Base-by-base conservation (phyloP, 768 basidiomycete genomes). In the Suillus subalutaceus region DNA sequence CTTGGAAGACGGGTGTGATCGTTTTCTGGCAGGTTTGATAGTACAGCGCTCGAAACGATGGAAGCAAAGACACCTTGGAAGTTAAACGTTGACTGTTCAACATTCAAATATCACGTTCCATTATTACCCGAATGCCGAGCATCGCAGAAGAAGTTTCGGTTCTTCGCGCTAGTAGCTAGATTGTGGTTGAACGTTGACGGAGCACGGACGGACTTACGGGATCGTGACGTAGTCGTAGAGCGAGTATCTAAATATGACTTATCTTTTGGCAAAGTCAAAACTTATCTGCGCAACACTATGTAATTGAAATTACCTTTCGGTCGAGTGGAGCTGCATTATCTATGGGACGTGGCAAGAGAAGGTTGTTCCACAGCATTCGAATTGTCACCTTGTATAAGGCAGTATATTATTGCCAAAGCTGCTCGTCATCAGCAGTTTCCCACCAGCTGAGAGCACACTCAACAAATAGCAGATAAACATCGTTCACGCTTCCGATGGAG, bases 301-400 rank as follows among this genome's bases (percentile, higher is more conserved):
- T 52, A 32, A 55, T 56, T 37, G 55, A 35, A 56, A 56, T 35
- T 56, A 35, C 55, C 55, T 56, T 35, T 20, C 52, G 52, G 52
- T 53, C 18, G 30, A 32, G 10, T 18, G 30, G 32, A 55, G 53
- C 16, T 55, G 53, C 16, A 32, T 55, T 32, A 32, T 55, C 30
- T 32, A 55, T 55, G 53, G 53, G 53, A 55, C 53, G 53, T 55
- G 53, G 53, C 53, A 55, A 55, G 53, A 55, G 32, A 55, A 32
- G 5, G 18, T 55, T 55, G 53, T 10, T 55, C 53, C 53, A 55
- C 18, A 55, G 10, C 10, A 32, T 55, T 53, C 7, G 52, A 20
- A 32, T 32, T 32, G 10, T 32, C 32, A 20, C 53, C 32, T 32
- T 20, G 30, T 10, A 55, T 5, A 20, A 20, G 18, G 16, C 15